Conservation (phyloP, 768 basidiomycete genomes). For the Mycena capillaripes region DNA sequence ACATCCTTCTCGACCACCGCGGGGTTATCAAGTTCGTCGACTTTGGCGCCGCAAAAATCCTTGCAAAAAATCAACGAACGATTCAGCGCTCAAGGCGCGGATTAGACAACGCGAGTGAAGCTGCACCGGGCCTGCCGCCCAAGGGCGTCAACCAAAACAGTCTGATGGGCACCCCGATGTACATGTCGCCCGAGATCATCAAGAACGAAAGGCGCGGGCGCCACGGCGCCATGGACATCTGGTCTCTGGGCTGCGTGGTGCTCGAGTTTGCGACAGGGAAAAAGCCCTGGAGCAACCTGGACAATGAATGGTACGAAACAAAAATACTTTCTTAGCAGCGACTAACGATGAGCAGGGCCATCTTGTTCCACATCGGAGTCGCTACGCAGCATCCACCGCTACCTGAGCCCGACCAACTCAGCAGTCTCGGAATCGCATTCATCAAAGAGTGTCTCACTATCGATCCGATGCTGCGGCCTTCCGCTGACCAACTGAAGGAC, state of each 20-base stretch:
- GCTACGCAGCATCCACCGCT: conserved; percentile 96
- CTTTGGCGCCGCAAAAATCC: conserved; percentile 97
- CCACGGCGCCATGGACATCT: conserved; percentile 97
- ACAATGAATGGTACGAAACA: conserved; percentile 92
- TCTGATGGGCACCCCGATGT: conserved; percentile 98
- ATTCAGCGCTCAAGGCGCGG: conserved; percentile 79
- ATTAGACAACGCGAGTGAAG: conserved; percentile 51
- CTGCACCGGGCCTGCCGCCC: conserved; percentile 53
- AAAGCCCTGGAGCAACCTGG: conserved; percentile 98
- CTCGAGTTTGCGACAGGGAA: conserved; percentile 96
- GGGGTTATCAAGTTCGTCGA: conserved; percentile 98
- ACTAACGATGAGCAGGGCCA: conserved; percentile 76
- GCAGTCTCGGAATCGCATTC: conserved; percentile 91
- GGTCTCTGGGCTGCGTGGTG: conserved; percentile 98
- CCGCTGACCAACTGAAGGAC: conserved; percentile 86
- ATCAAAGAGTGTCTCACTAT: conserved; percentile 93
- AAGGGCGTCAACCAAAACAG: conserved; percentile 80
- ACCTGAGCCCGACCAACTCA: conserved; percentile 91
- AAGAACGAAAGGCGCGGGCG: conserved; percentile 91
- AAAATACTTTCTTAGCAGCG: not conserved
- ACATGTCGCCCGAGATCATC: conserved; percentile 99
- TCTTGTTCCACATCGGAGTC: conserved; percentile 99
- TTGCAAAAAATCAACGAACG: conserved; percentile 90
- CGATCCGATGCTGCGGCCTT: conserved; percentile 86
- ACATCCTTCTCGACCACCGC: conserved; percentile 90